Evolutionary conservation across 345 rosid species (phyloP).

Genomic region (Citrus hindsii): DNA sequence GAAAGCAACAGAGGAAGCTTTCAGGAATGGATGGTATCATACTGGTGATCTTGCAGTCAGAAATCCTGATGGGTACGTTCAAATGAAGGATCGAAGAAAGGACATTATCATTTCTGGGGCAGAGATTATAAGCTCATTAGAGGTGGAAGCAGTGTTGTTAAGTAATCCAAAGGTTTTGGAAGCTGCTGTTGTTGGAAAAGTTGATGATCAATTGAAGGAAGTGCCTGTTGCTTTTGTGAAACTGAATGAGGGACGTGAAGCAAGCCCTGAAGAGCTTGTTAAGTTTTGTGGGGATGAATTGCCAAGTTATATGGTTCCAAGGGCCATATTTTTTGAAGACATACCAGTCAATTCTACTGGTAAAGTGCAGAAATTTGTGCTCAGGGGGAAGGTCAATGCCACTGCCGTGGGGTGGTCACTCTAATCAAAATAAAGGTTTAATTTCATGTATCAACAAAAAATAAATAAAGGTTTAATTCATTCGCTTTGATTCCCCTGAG

Average conservation of each 20-base stretch:
- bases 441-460: background rate
- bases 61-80: conserved; percentile 43
- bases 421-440: background rate
- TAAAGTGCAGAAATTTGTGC: conserved; percentile 41
- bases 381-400: conserved; percentile 35
- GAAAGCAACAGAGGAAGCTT: conserved; percentile 42
- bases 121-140: conserved; percentile 38
- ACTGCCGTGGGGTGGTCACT: background rate
- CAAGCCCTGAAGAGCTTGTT: conserved; percentile 29
- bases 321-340: conserved; percentile 35
- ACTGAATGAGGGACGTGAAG: conserved; percentile 32
- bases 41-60: conserved; percentile 58
- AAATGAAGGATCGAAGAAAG: conserved; percentile 59
- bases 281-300: conserved; percentile 28
- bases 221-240: conserved; percentile 48
- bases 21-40: conserved; percentile 56
- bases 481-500: background rate
- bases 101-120: conserved; percentile 30
- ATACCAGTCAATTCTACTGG: conserved; percentile 50
- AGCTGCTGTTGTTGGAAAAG: conserved; percentile 46
- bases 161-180: conserved; percentile 38
- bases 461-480: background rate
- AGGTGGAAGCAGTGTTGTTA: conserved; percentile 39
- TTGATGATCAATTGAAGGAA: conserved; percentile 19
- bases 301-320: conserved; percentile 37